Evolutionary conservation across 495 filamentous ascomycete species (phyloP).

Genomic region (Tuber melanosporum): DNA sequence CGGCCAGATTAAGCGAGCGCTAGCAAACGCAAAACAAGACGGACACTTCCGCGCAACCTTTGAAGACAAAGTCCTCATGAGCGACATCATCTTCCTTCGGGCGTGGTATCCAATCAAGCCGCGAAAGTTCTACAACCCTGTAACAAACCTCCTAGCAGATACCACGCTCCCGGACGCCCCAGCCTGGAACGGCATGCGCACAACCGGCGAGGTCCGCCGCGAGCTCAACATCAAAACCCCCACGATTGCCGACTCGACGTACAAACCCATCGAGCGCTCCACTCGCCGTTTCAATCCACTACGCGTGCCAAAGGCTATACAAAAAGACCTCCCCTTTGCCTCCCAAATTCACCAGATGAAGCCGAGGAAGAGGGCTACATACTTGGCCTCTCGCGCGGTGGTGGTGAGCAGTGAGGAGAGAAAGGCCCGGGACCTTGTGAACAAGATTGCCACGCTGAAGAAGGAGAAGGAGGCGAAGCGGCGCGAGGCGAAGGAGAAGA

Average conservation of each 20-base stretch:
- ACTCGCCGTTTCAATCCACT: constrained; percentile 90
- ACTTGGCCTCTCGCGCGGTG: constrained; percentile 89
- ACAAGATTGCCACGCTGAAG: constrained; percentile 82
- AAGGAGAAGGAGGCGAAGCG: constrained; percentile 86
- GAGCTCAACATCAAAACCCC: constrained; percentile 71
- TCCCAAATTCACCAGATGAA: constrained; percentile 80
- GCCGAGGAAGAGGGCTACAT: constrained; percentile 72
- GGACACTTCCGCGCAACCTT: constrained; percentile 94
- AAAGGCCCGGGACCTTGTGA: constrained; percentile 79
- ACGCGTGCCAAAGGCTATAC: constrained; percentile 74
- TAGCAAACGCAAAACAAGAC: constrained; percentile 83
- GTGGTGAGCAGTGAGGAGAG: constrained; percentile 74
- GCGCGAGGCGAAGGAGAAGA: constrained; percentile 73
- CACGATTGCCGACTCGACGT: constrained; percentile 67
- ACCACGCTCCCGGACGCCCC: constrained; percentile 44
- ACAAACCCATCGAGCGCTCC: constrained; percentile 72
- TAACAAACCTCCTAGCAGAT: constrained; percentile 70
- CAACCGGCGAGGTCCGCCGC: constrained; percentile 87
- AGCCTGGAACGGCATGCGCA: constrained; percentile 78
- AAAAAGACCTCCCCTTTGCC: constrained; percentile 82
- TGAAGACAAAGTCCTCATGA: constrained; percentile 95
- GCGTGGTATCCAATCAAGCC: constrained; percentile 96
- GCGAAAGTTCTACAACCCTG: constrained; percentile 91
- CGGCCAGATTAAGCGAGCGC: constrained; percentile 90
- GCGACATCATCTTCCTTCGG: constrained; percentile 88